Percentiles rank a stretch among this genome's conserved stretches.
Evolutionary conservation across 1,284 basidiomycete species (phyloP).

Genomic region (Heliocybe sulcata): DNA sequence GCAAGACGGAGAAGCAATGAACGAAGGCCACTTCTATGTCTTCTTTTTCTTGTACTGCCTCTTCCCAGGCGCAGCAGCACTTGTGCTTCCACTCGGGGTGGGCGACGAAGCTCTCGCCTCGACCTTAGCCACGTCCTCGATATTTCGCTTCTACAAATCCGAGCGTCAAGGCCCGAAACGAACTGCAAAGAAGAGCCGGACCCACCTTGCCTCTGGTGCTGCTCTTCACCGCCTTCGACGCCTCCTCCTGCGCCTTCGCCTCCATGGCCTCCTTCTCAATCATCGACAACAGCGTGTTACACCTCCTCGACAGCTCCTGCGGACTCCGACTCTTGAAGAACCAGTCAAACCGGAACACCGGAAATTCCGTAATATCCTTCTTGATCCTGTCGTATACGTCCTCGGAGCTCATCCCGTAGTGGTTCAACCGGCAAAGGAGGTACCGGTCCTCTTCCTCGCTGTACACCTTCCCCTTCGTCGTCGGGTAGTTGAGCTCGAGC

Average conservation of each 20-base stretch:
- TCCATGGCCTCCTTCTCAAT: constrained; percentile 85
- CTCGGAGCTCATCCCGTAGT: constrained; percentile 89
- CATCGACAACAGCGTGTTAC: constrained; percentile 85
- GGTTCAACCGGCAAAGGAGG: constrained; percentile 83
- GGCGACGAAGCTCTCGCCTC: constrained; percentile 55
- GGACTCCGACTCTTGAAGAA: constrained; percentile 96
- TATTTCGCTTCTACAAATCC: constrained; percentile 55
- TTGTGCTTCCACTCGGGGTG: constrained; percentile 17
- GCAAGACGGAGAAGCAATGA: background rate
- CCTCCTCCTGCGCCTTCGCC: constrained; percentile 47
- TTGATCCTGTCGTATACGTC: constrained; percentile 96
- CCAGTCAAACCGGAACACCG: constrained; percentile 98
- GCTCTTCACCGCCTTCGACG: constrained; percentile 47
- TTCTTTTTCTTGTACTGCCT: constrained; percentile 49
- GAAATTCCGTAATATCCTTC: constrained; percentile 92
- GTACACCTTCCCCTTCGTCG: constrained; percentile 94
- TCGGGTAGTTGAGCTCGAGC: constrained; percentile 89
- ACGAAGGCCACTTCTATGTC: constrained; percentile 19
- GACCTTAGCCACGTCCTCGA: constrained; percentile 53
- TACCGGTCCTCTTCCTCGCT: constrained; percentile 97
- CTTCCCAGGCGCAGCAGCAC: constrained; percentile 32
- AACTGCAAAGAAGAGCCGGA: constrained; percentile 6
- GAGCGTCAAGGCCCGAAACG: too few relatives aligned
- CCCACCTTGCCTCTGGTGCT: constrained; percentile 47
- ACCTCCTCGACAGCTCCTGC: constrained; percentile 85